Evolutionary conservation across 176 grass and related monocot genomes (phyloP).

Genomic region (Rhynchospora pubera): DNA sequence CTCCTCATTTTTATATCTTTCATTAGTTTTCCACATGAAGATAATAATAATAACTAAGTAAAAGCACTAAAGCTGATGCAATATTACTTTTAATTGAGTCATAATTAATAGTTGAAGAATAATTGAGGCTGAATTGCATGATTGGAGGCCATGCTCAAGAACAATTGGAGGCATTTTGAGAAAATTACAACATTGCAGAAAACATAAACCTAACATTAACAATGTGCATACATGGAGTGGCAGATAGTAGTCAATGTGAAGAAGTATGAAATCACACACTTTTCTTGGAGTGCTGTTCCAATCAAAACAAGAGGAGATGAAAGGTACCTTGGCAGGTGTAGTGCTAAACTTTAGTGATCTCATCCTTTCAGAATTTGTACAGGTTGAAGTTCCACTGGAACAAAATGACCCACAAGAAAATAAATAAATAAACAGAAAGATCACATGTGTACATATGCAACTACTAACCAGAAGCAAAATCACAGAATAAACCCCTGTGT

Average conservation of each 20-base stretch:
- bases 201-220: neutral
- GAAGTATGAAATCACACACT: neutral
- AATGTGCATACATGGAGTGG: neutral
- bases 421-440: neutral
- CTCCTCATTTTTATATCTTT: neutral
- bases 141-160: neutral
- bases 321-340: conserved; percentile 54
- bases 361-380: conserved; percentile 49
- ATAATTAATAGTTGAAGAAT: neutral
- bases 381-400: conserved; percentile 48
- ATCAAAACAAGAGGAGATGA: conserved; percentile 20
- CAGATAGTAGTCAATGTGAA: neutral
- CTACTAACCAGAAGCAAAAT: neutral
- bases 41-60: neutral
- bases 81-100: neutral
- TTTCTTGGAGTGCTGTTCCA: neutral
- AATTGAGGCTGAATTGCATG: neutral
- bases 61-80: neutral
- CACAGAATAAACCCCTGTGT: neutral
- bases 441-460: neutral
- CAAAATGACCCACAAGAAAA: conserved; percentile 4
- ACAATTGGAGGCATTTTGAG: neutral
- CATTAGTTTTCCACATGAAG: neutral
- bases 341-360: conserved; percentile 62
- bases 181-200: neutral